phyloP scores from a whole-genome alignment of 2,329 filamentous ascomycete genomes.

The Metarhizium sp. region DNA sequence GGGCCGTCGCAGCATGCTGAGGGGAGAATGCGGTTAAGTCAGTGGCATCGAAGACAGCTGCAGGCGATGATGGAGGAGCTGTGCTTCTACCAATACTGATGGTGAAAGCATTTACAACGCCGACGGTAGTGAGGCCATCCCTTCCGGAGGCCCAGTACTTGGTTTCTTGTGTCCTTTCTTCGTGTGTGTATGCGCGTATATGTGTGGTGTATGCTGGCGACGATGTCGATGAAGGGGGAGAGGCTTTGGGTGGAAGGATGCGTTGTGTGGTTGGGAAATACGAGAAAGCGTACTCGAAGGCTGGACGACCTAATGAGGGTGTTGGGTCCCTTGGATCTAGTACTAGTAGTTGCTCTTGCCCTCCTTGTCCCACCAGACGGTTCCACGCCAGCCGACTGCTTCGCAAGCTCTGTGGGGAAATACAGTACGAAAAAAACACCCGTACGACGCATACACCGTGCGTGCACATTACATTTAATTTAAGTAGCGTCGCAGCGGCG shows the following conservation, averaged over 20 bases:
- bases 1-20: constrained; percentile 54
- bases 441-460: too few relatives aligned
- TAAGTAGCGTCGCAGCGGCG: too few relatives aligned
- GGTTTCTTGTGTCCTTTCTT: not conserved
- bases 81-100: not conserved
- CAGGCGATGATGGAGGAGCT: not conserved
- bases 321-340: not conserved
- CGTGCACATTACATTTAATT: too few relatives aligned
- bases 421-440: too few relatives aligned
- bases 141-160: not conserved
- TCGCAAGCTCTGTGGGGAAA: too few relatives aligned
- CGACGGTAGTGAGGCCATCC: not conserved
- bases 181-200: not conserved
- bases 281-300: not conserved
- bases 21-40: not conserved
- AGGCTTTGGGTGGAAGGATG: not conserved
- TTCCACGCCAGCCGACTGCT: too few relatives aligned
- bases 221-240: not conserved
- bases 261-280: not conserved
- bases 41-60: constrained; percentile 3
- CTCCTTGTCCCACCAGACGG: not conserved
- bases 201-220: not conserved
- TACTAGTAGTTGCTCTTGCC: not conserved
- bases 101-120: not conserved
- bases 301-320: not conserved